Conservation (phyloP, 257 asterid genomes). For the Solanum pinnatisectum region DNA sequence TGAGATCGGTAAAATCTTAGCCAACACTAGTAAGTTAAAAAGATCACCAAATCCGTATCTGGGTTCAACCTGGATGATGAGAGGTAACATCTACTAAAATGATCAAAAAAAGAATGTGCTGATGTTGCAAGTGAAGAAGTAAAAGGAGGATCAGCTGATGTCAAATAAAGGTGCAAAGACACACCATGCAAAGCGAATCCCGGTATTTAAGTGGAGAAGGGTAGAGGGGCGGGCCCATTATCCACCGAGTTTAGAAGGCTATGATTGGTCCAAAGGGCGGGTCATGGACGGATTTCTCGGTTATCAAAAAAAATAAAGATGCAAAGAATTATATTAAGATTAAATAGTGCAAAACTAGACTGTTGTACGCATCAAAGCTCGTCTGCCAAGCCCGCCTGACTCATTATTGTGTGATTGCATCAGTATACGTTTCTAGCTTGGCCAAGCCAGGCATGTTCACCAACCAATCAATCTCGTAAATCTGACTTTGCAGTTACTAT, state of each 20-base stretch:
- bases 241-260: too few species aligned
- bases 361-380: not conserved
- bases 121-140: not conserved
- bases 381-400: not conserved
- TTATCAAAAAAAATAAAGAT: too few species aligned
- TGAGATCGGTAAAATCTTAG: not conserved
- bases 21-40: not conserved
- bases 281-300: too few species aligned
- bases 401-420: not conserved
- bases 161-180: not conserved
- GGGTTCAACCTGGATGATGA: not conserved
- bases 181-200: too few species aligned
- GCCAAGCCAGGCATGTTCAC: not conserved
- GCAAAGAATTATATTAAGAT: not conserved
- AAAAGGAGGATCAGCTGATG: not conserved
- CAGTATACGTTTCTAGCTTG: not conserved
- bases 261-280: too few species aligned
- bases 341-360: not conserved
- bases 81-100: not conserved
- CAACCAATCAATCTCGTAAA: not conserved
- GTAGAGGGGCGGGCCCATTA: too few species aligned
- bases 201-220: too few species aligned
- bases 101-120: not conserved
- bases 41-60: not conserved
- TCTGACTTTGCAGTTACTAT: not conserved